Conservation (phyloP, 1,139 yeast genomes). For the Lodderomyces metapsilosis region DNA sequence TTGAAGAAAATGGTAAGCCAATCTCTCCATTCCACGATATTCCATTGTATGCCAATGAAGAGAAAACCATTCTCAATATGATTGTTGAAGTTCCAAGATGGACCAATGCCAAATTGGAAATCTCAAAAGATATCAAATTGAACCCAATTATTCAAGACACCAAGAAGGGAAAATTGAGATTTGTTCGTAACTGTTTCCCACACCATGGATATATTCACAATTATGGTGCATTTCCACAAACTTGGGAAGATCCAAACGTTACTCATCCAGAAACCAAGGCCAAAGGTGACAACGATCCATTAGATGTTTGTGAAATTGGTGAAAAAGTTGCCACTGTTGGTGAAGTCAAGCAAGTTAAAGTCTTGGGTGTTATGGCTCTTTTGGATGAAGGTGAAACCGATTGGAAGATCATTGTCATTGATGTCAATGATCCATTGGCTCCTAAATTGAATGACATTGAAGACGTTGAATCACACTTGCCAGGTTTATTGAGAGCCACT, state of each 20-base stretch:
- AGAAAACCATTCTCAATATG: conserved; percentile 72
- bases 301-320: conserved; percentile 95
- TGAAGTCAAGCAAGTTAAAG: conserved; percentile 79
- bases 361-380: conserved; percentile 88
- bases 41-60: conserved; percentile 69
- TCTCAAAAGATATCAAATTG: conserved; percentile 66
- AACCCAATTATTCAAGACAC: conserved; percentile 95
- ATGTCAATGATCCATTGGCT: conserved; percentile 79
- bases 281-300: conserved; percentile 92
- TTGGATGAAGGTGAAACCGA: conserved; percentile 97
- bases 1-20: conserved; percentile 49
- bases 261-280: conserved; percentile 76
- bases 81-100: conserved; percentile 94
- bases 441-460: conserved; percentile 69
- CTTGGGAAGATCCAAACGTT: conserved; percentile 80
- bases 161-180: conserved; percentile 84
- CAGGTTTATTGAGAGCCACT: conserved; percentile 81
- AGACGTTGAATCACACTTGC: conserved; percentile 81
- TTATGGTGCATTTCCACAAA: conserved; percentile 98
- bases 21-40: conserved; percentile 75
- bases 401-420: conserved; percentile 92
- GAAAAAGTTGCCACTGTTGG: conserved; percentile 66
- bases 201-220: conserved; percentile 95
- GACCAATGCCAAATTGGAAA: conserved; percentile 93
- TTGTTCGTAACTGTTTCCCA: conserved; percentile 91